Conservation (phyloP, 306 rosid genomes). For the Dalbergia oliveri region DNA sequence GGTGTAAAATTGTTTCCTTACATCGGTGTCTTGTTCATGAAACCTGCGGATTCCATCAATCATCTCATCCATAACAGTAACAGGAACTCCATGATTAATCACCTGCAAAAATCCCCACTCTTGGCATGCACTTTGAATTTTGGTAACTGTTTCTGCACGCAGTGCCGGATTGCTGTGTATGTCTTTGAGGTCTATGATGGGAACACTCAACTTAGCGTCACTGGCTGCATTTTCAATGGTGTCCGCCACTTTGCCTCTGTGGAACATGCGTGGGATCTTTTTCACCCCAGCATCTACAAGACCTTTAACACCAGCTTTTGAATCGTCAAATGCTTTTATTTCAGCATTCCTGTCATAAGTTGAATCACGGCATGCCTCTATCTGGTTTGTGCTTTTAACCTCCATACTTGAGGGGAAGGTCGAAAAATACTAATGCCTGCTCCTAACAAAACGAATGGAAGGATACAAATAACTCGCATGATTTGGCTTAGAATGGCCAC, state of each 20-base stretch:
- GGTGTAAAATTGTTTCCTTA: slow-evolving; percentile 44
- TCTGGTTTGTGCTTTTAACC: slow-evolving; percentile 6
- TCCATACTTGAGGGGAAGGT: slow-evolving; percentile 33
- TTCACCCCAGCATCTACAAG: slow-evolving; percentile 54
- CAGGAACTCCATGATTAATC: slow-evolving; percentile 57
- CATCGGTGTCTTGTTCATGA: slow-evolving; percentile 59
- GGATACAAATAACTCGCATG: too few relatives aligned
- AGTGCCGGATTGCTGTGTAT: not conserved
- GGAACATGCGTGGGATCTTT: slow-evolving; percentile 57
- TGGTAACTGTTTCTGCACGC: not conserved
- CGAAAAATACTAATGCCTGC: not conserved
- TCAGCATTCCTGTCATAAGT: slow-evolving; percentile 51
- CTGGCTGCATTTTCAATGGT: not conserved
- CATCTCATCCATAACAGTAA: slow-evolving; percentile 46
- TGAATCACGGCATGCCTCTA: slow-evolving; percentile 19
- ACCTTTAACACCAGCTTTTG: slow-evolving; percentile 64
- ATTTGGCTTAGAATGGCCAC: too few relatives aligned
- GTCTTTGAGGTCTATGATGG: slow-evolving; percentile 48
- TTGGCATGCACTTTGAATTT: slow-evolving; percentile 35
- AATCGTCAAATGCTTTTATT: slow-evolving; percentile 55
- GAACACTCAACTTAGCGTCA: slow-evolving; percentile 36
- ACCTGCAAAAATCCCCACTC: slow-evolving; percentile 62
- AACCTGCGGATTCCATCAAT: slow-evolving; percentile 52
- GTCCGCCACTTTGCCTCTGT: not conserved
- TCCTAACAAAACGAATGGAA: not conserved